Evolutionary conservation across 2,329 filamentous ascomycete species (phyloP), one percentile per base, ranked within the genome.

Genomic region (Ascocoryne sarcoides): DNA sequence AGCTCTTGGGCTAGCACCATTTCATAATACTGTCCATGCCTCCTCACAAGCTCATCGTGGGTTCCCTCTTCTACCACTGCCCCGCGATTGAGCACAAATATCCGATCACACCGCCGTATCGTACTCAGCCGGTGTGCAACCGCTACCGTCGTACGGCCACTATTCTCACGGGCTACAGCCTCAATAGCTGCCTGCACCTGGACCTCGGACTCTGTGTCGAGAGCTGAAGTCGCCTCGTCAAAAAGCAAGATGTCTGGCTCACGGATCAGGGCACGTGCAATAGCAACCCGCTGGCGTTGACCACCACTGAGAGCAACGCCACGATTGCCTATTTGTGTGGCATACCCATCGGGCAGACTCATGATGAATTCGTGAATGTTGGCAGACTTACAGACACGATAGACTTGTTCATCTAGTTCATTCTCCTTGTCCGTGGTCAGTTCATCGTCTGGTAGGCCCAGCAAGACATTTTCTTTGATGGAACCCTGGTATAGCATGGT

Each of bases 211-310:
- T 85, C 80, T 0, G 76, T 79, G 59, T 85, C 86, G 3, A 93
- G 65, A 0, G 83, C 83, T 4, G 76, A 80, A 4, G 84, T 86
- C 2, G 85, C 84, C 65, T 90, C 84, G 54, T 90, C 84, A 0
- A 92, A 73, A 1, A 90, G 73, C 9, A 95, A 65, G 44, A 95
- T 78, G 62, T 84, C 86, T 12, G 23, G 12, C 12, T 26, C 7
- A 12, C 7, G 12, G 23, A 26, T 26, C 23, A 26, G 12, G 23
- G 23, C 7, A 26, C 12, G 23, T 26, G 90, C 90, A 58, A 96
- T 95, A 36, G 51, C 88, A 35, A 95, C 81, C 42, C 90, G 83
- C 62, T 96, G 89, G 59, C 94, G 93, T 63, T 95, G 90, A 0
- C 90, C 90, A 39, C 90, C 90, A 2, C 82, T 87, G 8, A 95